These are phyloP conservation scores for Vitis hybrid DNA, from an alignment of 177 flowering plant species.

Conservation along the genomic window DNA sequence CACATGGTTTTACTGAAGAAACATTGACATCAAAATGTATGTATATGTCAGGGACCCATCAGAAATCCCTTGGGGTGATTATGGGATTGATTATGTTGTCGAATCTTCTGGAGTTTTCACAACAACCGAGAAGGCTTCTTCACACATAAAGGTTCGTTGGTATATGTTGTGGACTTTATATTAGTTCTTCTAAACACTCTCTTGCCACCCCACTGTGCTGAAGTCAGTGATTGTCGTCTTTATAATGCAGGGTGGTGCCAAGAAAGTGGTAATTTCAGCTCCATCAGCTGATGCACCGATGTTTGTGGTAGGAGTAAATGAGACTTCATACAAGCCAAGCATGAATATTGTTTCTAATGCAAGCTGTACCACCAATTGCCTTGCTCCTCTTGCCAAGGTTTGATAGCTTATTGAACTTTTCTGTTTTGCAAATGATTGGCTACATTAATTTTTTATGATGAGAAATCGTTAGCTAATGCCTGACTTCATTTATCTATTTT, in stretches of 20 bases:
- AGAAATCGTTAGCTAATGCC: too few species aligned
- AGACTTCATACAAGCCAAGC: slow-evolving; percentile 67
- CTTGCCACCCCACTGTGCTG: neutral
- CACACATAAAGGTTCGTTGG: slow-evolving; percentile 72
- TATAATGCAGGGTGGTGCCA: slow-evolving; percentile 82
- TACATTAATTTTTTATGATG: neutral
- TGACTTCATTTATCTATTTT: neutral
- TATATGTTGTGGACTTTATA: neutral
- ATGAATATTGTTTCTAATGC: slow-evolving; percentile 96
- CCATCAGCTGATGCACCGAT: slow-evolving; percentile 98
- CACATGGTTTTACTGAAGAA: too few species aligned
- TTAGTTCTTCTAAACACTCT: neutral
- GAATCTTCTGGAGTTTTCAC: slow-evolving; percentile 97
- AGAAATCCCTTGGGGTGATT: slow-evolving; percentile 84
- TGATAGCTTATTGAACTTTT: slow-evolving; percentile 8
- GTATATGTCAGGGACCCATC: slow-evolving; percentile 63
- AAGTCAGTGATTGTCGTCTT: slow-evolving; percentile 5
- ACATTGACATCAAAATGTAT: neutral
- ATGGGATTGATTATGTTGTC: slow-evolving; percentile 85
- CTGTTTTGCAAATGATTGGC: neutral
- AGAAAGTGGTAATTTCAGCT: slow-evolving; percentile 91
- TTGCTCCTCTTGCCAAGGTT: slow-evolving; percentile 97
- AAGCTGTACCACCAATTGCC: slow-evolving; percentile 93
- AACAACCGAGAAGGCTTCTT: slow-evolving; percentile 71
- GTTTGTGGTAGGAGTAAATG: slow-evolving; percentile 97